Percentiles rank a stretch among this genome's conserved stretches.
These are phyloP conservation scores for Dactylellina cionopaga DNA, from an alignment of 2,329 filamentous ascomycete species.

Conservation along the genomic window DNA sequence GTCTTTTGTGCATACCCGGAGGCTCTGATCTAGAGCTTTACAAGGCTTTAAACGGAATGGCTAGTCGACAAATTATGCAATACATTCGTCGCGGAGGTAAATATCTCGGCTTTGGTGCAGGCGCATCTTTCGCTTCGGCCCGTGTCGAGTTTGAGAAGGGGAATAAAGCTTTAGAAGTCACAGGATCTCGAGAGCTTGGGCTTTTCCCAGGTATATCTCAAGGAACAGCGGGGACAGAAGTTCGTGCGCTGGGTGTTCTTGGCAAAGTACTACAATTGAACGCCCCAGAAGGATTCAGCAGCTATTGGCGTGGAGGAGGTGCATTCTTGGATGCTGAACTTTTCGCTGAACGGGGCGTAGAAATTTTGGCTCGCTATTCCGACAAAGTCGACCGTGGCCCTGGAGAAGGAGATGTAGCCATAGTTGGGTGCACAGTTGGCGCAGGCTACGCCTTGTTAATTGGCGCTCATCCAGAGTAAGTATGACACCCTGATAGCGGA, in stretches of 20 bases:
- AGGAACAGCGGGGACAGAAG: conserved; percentile 83
- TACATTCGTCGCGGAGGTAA: conserved; percentile 85
- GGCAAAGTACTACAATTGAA: conserved; percentile 61
- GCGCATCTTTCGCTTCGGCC: conserved; percentile 85
- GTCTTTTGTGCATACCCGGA: conserved; percentile 88
- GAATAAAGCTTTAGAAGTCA: conserved; percentile 80
- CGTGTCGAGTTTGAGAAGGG: conserved; percentile 93
- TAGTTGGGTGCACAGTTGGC: conserved; percentile 84
- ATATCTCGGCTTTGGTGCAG: conserved; percentile 92
- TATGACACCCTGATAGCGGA: no score
- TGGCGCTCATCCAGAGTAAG: conserved; percentile 90
- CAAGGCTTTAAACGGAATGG: conserved; percentile 83
- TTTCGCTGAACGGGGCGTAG: conserved; percentile 71
- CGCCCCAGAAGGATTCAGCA: conserved; percentile 72
- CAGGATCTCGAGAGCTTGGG: conserved; percentile 82
- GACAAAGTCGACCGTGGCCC: conserved; percentile 79
- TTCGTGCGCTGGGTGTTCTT: conserved; percentile 73
- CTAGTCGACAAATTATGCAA: conserved; percentile 83
- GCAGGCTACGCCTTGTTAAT: conserved; percentile 82
- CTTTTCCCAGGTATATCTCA: conserved; percentile 90
- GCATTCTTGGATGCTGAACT: conserved; percentile 84
- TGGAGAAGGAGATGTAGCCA: conserved; percentile 77
- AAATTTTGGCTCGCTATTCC: conserved; percentile 82
- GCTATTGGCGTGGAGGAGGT: conserved; percentile 94
- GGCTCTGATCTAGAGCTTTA: conserved; percentile 93